These are phyloP conservation scores for Vachellia pachyceras DNA, from an alignment of 306 rosid species.

Conservation along the genomic window DNA sequence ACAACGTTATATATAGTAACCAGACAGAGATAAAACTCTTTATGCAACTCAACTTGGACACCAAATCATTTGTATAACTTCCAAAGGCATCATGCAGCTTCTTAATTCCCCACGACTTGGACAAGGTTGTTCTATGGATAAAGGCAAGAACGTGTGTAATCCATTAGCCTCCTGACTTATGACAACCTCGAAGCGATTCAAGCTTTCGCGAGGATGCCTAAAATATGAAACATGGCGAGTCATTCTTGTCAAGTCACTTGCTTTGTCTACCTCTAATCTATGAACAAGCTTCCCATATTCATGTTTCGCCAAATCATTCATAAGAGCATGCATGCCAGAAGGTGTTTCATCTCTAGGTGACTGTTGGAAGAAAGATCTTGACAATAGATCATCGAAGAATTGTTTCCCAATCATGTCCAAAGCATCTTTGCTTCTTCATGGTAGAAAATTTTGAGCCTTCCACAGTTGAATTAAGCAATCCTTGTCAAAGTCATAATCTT, in stretches of 20 bases:
- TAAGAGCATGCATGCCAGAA: slow-evolving; percentile 47
- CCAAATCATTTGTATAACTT: no score
- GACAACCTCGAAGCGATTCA: neutral
- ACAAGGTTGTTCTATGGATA: no score
- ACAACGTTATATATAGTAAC: rapidly evolving
- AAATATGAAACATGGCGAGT: slow-evolving; percentile 29
- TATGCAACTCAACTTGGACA: neutral
- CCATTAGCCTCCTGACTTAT: neutral
- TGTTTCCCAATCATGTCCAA: slow-evolving; percentile 35
- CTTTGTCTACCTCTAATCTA: neutral
- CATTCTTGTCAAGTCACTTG: neutral
- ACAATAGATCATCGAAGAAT: neutral
- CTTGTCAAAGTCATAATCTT: slow-evolving; percentile 25
- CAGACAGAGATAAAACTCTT: neutral
- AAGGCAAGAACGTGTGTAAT: neutral
- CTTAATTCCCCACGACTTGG: no score
- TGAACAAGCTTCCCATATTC: slow-evolving; percentile 2
- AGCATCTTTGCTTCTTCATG: neutral
- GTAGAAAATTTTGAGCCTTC: slow-evolving; percentile 48
- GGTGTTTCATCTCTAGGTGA: neutral
- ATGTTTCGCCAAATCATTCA: slow-evolving; percentile 40
- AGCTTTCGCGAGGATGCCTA: no score
- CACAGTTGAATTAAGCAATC: slow-evolving; percentile 21
- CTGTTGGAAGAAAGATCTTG: neutral
- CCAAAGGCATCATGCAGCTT: no score